phyloP scores from a whole-genome alignment of 192 early-diverging fungal genomes.

The Linnemannia elongata region DNA sequence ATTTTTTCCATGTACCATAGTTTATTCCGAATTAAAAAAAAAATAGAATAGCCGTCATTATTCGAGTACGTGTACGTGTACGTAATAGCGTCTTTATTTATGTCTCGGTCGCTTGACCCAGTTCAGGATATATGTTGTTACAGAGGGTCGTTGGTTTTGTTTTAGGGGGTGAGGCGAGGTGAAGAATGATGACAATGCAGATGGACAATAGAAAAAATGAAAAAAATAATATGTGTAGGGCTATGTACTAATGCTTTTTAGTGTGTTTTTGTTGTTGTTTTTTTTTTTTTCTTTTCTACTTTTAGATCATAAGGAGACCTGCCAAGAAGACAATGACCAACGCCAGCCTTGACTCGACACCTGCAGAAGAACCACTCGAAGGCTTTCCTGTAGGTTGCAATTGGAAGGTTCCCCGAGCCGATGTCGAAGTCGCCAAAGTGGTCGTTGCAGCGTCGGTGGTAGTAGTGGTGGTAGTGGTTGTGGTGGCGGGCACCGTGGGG shows the following conservation, averaged over 20 bases:
- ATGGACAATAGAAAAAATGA: background rate
- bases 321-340: slow-evolving; percentile 35
- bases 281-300: background rate
- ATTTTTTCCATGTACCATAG: background rate
- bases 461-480: background rate
- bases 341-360: slow-evolving; percentile 29
- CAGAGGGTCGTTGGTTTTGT: background rate
- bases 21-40: slow-evolving; percentile 13
- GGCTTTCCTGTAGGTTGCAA: slow-evolving; percentile 45
- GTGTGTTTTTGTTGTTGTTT: background rate
- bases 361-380: slow-evolving; percentile 7
- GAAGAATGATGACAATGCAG: background rate
- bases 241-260: background rate
- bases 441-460: background rate
- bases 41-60: background rate
- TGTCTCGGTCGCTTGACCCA: background rate
- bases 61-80: background rate
- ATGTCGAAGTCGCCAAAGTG: background rate
- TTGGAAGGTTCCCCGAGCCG: slow-evolving; percentile 27
- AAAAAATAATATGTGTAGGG: background rate
- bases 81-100: background rate
- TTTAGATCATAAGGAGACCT: slow-evolving; percentile 41
- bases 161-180: background rate
- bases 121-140: background rate
- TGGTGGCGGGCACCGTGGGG: background rate